These are phyloP conservation scores for Diplogelasinospora grovesii DNA, from an alignment of 495 filamentous ascomycete genomes.

Conservation along the genomic window DNA sequence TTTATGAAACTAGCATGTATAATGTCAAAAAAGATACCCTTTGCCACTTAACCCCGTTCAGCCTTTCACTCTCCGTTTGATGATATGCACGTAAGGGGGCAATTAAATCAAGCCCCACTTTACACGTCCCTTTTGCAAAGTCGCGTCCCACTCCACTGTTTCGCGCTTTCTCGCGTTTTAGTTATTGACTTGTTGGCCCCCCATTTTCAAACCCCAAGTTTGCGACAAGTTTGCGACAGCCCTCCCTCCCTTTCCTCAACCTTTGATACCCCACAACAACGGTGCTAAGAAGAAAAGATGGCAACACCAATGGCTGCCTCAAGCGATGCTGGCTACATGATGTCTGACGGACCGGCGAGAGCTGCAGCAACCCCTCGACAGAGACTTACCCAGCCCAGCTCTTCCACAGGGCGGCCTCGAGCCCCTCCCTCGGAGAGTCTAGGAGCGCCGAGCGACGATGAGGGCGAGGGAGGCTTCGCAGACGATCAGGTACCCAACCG, in stretches of 20 bases:
- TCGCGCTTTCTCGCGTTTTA: slow-evolving; percentile 32
- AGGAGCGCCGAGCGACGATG: slow-evolving; percentile 56
- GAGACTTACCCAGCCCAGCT: slow-evolving; percentile 27
- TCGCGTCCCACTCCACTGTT: slow-evolving; percentile 12
- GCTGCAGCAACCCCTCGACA: slow-evolving; percentile 30
- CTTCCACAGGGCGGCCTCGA: slow-evolving; percentile 54
- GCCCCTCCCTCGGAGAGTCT: slow-evolving; percentile 62
- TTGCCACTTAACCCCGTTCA: too few species aligned
- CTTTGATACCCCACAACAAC: slow-evolving; percentile 3
- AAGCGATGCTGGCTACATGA: slow-evolving; percentile 38
- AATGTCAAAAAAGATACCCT: too few species aligned
- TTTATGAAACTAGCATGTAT: too few species aligned
- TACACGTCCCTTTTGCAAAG: slow-evolving; percentile 10
- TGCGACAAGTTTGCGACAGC: too few species aligned
- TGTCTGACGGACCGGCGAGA: slow-evolving; percentile 35
- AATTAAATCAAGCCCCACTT: slow-evolving; percentile 16
- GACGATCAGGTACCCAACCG: slow-evolving; percentile 51
- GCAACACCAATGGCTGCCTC: slow-evolving; percentile 31
- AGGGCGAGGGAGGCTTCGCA: slow-evolving; percentile 52
- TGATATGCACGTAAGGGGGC: slow-evolving; percentile 9
- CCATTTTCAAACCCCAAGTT: background rate
- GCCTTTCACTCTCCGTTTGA: too few species aligned
- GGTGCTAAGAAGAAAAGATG: too few species aligned
- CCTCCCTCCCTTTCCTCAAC: background rate
- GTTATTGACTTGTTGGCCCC: slow-evolving; percentile 17